Evolutionary conservation across 2,329 filamentous ascomycete species (phyloP).

Genomic region (Colletotrichum sansevieriae): DNA sequence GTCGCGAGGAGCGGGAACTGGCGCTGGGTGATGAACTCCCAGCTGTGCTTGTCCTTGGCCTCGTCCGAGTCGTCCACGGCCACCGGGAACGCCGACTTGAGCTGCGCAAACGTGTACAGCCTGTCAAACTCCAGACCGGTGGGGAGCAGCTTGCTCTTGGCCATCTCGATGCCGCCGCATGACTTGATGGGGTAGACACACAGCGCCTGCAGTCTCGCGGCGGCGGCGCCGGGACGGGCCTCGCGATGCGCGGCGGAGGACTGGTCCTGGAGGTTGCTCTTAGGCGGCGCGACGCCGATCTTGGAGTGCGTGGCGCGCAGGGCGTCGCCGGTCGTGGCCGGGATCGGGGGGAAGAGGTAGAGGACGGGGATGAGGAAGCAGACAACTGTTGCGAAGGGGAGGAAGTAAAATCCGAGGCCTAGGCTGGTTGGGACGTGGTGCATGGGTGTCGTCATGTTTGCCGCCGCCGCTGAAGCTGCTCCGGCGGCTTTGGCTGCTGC

Average conservation of each 20-base stretch:
- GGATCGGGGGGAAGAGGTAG: constrained; percentile 67
- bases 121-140: constrained; percentile 84
- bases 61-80: constrained; percentile 51
- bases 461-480: background rate
- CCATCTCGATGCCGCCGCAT: constrained; percentile 81
- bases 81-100: constrained; percentile 63
- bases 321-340: constrained; percentile 65
- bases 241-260: constrained; percentile 31
- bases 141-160: constrained; percentile 71
- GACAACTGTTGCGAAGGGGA: constrained; percentile 59
- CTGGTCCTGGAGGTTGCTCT: constrained; percentile 54
- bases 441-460: constrained; percentile 13
- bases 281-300: constrained; percentile 56
- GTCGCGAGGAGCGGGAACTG: constrained; percentile 79
- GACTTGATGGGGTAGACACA: constrained; percentile 88
- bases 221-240: constrained; percentile 31
- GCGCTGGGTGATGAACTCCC: constrained; percentile 80
- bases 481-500: constrained; percentile 16
- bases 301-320: constrained; percentile 67
- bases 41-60: constrained; percentile 62
- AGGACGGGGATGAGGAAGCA: constrained; percentile 68
- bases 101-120: constrained; percentile 85
- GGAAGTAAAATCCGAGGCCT: constrained; percentile 50
- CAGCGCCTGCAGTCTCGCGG: constrained; percentile 68
- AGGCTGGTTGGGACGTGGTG: constrained; percentile 32